Evolutionary conservation across 192 early-diverging fungal species (phyloP), one percentile per base, ranked within the genome.

Genomic region (Paraglomus brasilianum): DNA sequence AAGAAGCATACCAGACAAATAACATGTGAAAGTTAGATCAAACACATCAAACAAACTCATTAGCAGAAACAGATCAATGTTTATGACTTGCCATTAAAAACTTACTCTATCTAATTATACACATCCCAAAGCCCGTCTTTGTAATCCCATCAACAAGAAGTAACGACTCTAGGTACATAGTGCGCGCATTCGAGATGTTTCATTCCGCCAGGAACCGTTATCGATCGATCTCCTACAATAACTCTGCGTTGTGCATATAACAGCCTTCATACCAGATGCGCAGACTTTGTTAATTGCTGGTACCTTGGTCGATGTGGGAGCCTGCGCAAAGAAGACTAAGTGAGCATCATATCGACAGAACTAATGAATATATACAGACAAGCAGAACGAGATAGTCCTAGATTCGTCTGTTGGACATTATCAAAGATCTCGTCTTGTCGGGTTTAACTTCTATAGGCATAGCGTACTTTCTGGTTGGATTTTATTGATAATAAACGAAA

Each of bases 271-370:
- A n/a, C 95, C 97, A 1, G 94, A 95, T 9, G 95, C 94, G 79
- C 97, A 98, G 15, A 98, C 97, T 77, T 98, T 98, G 83, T 98
- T 98, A 81, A 98, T 89, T 58, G 97, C 96, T 4, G 95, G 95
- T 15, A 94, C 93, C 62, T 96, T 94, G 30, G 93, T 95, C 14
- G 89, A 82, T 48, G 86, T 81, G 38, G 87, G 87, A 30, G 30
- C 3, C 30, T n/a, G n/a, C n/a, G n/a, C n/a, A n/a, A n/a, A n/a
- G n/a, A n/a, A n/a, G n/a, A n/a, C n/a, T n/a, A 30, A 30, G 30
- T 30, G 30, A 30, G 30, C 30, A 30, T 30, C 30, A 30, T 3
- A 2, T 30, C 30, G 30, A 30, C 30, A n/a, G n/a, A n/a, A n/a
- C n/a, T n/a, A n/a, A n/a, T 30, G 1, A 30, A 30, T 3, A 3